These are phyloP conservation scores for Chamaecyparis obtusa DNA, from an alignment of 75 land plant species.

Conservation along the genomic window DNA sequence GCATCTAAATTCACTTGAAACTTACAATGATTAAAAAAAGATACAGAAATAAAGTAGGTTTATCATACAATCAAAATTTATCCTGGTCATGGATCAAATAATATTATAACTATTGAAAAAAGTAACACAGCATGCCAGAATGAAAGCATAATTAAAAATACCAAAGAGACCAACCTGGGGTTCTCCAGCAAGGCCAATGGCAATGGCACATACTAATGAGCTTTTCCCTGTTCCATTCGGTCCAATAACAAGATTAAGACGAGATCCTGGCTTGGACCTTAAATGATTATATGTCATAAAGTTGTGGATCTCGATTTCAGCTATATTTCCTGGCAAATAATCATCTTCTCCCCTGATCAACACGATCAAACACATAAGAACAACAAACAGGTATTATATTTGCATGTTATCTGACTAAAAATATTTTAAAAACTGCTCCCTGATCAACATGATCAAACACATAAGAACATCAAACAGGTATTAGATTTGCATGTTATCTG, in stretches of 20 bases:
- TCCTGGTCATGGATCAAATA: background rate
- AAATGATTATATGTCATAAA: constrained; percentile 87
- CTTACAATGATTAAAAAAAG: background rate
- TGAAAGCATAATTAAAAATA: background rate
- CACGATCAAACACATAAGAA: background rate
- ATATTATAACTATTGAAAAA: background rate
- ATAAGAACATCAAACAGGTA: background rate
- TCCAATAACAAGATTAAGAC: constrained; percentile 92
- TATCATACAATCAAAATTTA: background rate
- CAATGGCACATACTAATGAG: constrained; percentile 96
- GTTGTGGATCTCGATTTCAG: constrained; percentile 84
- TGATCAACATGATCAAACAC: constrained; percentile 5
- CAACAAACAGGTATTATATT: background rate
- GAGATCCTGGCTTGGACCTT: constrained; percentile 81
- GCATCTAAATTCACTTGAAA: background rate
- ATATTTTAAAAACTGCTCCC: constrained; percentile 20
- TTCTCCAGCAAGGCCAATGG: constrained; percentile 93
- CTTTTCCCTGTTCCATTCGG: constrained; percentile 99
- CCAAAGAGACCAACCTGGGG: constrained; percentile 60
- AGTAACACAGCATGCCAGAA: no score
- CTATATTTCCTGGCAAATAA: constrained; percentile 80
- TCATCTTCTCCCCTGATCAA: constrained; percentile 68
- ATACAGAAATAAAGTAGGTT: background rate
- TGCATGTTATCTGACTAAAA: background rate
- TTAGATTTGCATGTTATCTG: background rate